Conservation (phyloP, 1,284 basidiomycete genomes). For the Papiliotrema laurentii region DNA sequence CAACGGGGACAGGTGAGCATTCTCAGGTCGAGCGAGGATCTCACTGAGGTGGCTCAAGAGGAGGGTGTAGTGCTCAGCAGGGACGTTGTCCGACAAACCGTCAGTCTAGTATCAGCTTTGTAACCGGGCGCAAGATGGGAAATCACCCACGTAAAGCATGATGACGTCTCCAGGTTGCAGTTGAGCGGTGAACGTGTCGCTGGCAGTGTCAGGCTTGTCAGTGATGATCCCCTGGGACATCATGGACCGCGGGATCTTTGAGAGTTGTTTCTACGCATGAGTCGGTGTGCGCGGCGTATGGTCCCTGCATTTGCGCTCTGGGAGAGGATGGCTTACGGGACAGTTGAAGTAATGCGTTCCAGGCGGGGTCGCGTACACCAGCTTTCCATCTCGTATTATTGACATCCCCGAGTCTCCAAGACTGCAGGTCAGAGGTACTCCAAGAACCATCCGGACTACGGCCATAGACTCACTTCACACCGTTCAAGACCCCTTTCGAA, state of each 20-base stretch:
- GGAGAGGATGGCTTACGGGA: constrained; percentile 31
- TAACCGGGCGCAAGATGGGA: not conserved
- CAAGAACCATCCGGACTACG: not conserved
- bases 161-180: constrained; percentile 44
- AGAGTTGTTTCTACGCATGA: constrained; percentile 33
- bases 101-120: constrained; percentile 48
- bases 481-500: constrained; percentile 47
- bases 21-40: constrained; percentile 29
- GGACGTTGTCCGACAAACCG: constrained; percentile 55
- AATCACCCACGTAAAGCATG: constrained; percentile 40
- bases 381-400: constrained; percentile 40
- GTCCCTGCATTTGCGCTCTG: too few species aligned
- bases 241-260: constrained; percentile 29
- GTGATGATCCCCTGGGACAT: constrained; percentile 16
- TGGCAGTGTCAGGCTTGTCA: constrained; percentile 30
- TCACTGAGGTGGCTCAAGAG: constrained; percentile 27
- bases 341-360: constrained; percentile 51
- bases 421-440: constrained; percentile 14
- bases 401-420: constrained; percentile 48
- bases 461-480: constrained; percentile 52
- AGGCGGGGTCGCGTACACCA: constrained; percentile 31
- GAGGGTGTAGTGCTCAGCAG: constrained; percentile 43
- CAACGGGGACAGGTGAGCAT: constrained; percentile 27
- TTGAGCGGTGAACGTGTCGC: constrained; percentile 36
- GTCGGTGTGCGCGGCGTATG: not conserved